These are phyloP conservation scores for Saksenaea oblongispora DNA, from an alignment of 371 early-diverging fungal species.

Conservation along the genomic window DNA sequence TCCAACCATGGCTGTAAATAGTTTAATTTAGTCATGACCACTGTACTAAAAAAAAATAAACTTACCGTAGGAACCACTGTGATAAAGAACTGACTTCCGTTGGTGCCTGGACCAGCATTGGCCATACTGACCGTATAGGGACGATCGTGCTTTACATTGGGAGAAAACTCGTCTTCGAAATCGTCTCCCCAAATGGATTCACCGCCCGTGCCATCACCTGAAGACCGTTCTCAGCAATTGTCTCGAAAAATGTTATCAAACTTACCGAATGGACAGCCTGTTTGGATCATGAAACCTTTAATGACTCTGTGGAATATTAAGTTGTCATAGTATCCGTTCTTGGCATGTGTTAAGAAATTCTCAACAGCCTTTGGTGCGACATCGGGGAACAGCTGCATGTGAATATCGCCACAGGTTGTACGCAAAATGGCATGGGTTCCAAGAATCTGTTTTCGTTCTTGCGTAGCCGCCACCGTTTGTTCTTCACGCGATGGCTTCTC, in stretches of 20 bases:
- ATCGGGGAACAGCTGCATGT: conserved; percentile 81
- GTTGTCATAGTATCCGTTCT: conserved; percentile 76
- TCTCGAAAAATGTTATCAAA: not conserved
- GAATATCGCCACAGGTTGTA: conserved; percentile 87
- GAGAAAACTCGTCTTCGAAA: conserved; percentile 95
- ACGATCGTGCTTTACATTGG: conserved; percentile 80
- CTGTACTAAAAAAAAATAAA: conserved; percentile 13
- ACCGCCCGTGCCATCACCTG: conserved; percentile 94
- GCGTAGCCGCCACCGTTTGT: conserved; percentile 80
- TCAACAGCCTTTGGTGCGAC: conserved; percentile 92
- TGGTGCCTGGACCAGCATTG: conserved; percentile 93
- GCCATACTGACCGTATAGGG: conserved; percentile 98
- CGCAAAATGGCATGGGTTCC: conserved; percentile 83
- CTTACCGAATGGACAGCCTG: conserved; percentile 79
- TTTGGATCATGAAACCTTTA: conserved; percentile 91
- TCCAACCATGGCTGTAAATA: conserved; percentile 86
- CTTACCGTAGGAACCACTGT: conserved; percentile 87
- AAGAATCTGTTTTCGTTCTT: conserved; percentile 62
- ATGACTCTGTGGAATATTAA: conserved; percentile 91
- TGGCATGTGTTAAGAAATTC: conserved; percentile 84
- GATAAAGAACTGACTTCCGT: conserved; percentile 98
- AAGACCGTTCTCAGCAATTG: not conserved
- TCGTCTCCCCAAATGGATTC: conserved; percentile 91
- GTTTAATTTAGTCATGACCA: not conserved
- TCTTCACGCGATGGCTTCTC: conserved; percentile 97